Percentiles rank a stretch among this genome's conserved stretches.
These are phyloP conservation scores for Salicornia ramosissima DNA, from an alignment of 148 eudicot species.

Conservation along the genomic window DNA sequence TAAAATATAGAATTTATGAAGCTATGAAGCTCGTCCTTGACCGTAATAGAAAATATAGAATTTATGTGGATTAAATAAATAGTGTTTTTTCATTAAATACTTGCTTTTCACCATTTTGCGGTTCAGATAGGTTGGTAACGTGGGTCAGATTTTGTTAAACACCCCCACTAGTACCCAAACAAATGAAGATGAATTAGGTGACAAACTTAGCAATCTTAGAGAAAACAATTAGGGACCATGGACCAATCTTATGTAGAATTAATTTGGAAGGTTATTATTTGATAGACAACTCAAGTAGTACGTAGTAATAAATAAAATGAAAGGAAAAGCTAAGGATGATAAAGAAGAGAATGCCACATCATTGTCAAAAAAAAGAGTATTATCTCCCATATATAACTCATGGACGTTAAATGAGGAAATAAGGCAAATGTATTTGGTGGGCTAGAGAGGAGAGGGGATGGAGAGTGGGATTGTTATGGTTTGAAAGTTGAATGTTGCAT, in stretches of 20 bases:
- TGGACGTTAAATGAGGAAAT: slow-evolving; percentile 21
- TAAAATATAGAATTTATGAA: too few species aligned
- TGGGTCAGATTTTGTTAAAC: too few species aligned
- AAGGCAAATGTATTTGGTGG: slow-evolving; percentile 29
- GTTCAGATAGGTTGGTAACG: too few species aligned
- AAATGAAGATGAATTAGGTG: slow-evolving; percentile 18
- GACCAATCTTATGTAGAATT: not conserved
- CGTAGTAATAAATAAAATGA: not conserved
- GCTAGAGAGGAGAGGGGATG: slow-evolving; percentile 8
- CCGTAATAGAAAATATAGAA: too few species aligned
- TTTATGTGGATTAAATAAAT: too few species aligned
- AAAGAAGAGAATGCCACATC: slow-evolving; percentile 21
- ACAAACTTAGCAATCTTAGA: slow-evolving; percentile 6
- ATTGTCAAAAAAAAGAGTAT: slow-evolving; percentile 13
- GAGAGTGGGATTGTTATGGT: not conserved
- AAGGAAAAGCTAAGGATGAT: not conserved
- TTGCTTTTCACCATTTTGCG: too few species aligned
- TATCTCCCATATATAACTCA: slow-evolving; percentile 19
- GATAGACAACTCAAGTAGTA: slow-evolving; percentile 8
- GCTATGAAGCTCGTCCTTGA: too few species aligned
- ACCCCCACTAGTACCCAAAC: too few species aligned
- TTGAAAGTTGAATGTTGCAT: slow-evolving; percentile 19
- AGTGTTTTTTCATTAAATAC: too few species aligned
- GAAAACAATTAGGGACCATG: not conserved
- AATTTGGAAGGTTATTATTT: slow-evolving; percentile 7